These are phyloP conservation scores for Arxiozyma heterogenica DNA, from an alignment of 1,139 yeast genomes.

Conservation along the genomic window DNA sequence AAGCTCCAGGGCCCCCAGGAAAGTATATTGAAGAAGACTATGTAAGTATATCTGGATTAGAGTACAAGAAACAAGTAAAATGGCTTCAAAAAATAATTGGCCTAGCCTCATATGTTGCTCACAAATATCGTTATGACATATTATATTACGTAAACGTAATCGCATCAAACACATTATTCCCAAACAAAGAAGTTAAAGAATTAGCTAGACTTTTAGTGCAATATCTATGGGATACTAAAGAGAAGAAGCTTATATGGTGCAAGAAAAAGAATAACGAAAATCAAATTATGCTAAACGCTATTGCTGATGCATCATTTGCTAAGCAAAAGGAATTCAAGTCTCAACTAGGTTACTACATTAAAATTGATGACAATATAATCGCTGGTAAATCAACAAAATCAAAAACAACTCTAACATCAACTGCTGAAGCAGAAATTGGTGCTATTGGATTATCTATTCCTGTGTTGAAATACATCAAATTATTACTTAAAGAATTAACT, in stretches of 20 bases:
- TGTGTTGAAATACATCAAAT: background rate
- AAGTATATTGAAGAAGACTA: background rate
- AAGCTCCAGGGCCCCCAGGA: constrained; percentile 7
- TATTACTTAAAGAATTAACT: no score
- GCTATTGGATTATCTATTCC: background rate
- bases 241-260: background rate
- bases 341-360: background rate
- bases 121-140: constrained; percentile 7
- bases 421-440: constrained; percentile 3
- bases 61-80: background rate
- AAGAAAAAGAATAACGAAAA: background rate
- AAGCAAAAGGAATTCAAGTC: background rate
- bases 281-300: no score
- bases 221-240: background rate
- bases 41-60: background rate
- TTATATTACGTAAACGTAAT: background rate
- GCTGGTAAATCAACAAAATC: constrained; percentile 2
- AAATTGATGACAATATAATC: background rate
- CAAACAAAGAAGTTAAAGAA: background rate
- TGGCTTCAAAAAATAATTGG: constrained; percentile 1
- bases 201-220: background rate
- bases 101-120: constrained; percentile 7
- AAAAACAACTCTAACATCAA: background rate
- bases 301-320: background rate
- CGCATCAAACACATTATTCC: background rate